Evolutionary conservation across 306 rosid genomes (phyloP).

Genomic region (Hylodesmum podocarpum): DNA sequence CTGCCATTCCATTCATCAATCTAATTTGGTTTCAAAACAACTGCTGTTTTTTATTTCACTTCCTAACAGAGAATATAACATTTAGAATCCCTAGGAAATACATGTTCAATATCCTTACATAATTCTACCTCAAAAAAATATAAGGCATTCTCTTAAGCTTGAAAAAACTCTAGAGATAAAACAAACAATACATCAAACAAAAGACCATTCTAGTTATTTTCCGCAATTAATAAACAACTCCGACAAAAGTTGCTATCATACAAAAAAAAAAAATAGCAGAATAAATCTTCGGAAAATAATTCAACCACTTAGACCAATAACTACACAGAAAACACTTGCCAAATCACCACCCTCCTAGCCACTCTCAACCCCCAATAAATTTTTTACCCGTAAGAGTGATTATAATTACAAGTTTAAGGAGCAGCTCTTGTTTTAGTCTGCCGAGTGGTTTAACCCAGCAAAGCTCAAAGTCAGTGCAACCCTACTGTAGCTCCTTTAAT

Average conservation of each 20-base stretch:
- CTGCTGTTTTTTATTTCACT: background rate
- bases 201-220: background rate
- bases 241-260: background rate
- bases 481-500: background rate
- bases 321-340: background rate
- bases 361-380: background rate
- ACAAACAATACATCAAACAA: background rate
- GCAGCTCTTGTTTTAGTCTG: background rate
- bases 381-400: background rate
- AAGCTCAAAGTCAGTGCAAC: background rate
- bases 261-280: background rate
- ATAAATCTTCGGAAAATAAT: background rate
- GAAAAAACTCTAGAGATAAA: background rate
- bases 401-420: background rate
- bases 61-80: background rate
- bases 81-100: background rate
- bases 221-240: background rate
- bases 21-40: background rate
- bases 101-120: background rate
- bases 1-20: background rate
- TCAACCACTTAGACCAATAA: conserved; percentile 15
- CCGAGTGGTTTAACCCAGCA: background rate
- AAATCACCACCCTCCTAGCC: background rate
- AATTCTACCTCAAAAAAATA: background rate
- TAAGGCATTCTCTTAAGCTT: background rate